Conservation (phyloP, 768 basidiomycete genomes). For the Tulasnella sp. region DNA sequence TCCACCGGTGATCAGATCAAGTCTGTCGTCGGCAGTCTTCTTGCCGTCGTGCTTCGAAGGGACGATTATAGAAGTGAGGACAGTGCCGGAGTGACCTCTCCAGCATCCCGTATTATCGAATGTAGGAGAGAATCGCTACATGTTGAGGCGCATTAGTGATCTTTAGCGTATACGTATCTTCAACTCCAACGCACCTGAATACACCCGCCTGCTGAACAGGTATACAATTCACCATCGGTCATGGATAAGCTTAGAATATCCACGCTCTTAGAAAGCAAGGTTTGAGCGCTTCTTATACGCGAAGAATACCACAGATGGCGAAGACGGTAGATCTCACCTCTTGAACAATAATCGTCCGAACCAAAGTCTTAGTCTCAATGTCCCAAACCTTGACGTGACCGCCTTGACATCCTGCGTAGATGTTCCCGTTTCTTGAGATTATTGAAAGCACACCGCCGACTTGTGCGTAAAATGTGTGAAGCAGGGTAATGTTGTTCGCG, state of each 20-base stretch:
- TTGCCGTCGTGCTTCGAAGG: background rate
- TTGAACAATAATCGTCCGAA: slow-evolving; percentile 77
- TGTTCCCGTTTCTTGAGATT: slow-evolving; percentile 57
- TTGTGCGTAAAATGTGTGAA: slow-evolving; percentile 58
- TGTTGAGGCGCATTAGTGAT: background rate
- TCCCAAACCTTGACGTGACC: slow-evolving; percentile 88
- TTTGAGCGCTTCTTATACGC: background rate
- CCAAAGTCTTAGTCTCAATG: slow-evolving; percentile 75
- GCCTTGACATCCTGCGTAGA: slow-evolving; percentile 91
- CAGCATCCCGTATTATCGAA: slow-evolving; percentile 82
- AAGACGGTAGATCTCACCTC: slow-evolving; percentile 37
- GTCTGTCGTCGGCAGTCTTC: slow-evolving; percentile 19
- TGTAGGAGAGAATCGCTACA: slow-evolving; percentile 65
- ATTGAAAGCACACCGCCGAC: slow-evolving; percentile 68
- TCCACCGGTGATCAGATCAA: slow-evolving; percentile 61
- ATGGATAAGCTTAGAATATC: slow-evolving; percentile 77
- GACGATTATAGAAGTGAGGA: slow-evolving; percentile 59
- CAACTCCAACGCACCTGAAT: slow-evolving; percentile 43
- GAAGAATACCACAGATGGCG: background rate
- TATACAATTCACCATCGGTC: slow-evolving; percentile 43
- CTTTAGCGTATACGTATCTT: background rate
- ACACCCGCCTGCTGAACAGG: slow-evolving; percentile 42
- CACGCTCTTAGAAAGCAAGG: slow-evolving; percentile 43
- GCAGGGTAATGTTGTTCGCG: slow-evolving; percentile 23
- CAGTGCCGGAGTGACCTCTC: slow-evolving; percentile 69